Conservation (phyloP, 1,284 basidiomycete genomes). For the Pascua guehoae region DNA sequence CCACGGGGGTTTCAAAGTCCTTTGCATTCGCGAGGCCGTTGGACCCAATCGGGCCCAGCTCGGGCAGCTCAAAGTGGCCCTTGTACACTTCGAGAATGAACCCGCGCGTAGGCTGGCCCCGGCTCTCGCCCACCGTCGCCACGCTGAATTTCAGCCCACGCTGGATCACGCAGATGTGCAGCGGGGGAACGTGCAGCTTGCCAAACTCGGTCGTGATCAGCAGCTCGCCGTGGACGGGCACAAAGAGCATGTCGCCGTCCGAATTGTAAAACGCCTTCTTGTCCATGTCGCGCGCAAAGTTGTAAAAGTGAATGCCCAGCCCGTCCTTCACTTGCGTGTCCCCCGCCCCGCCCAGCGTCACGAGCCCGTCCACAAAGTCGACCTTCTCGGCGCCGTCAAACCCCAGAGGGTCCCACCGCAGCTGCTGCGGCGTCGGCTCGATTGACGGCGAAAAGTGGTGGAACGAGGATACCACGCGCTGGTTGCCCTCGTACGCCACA, state of each 20-base stretch:
- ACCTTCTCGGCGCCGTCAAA: conserved; percentile 48
- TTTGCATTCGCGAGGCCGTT: conserved; percentile 60
- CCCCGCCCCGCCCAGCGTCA: conserved; percentile 63
- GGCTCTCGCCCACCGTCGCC: neutral
- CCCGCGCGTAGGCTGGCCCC: conserved; percentile 25
- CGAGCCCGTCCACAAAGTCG: conserved; percentile 62
- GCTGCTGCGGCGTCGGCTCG: conserved; percentile 56
- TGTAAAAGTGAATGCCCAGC: conserved; percentile 62
- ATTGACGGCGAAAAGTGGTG: conserved; percentile 4
- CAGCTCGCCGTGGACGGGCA: conserved; percentile 63
- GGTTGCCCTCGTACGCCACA: conserved; percentile 10
- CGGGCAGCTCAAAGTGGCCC: conserved; percentile 62
- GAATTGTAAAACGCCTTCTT: conserved; percentile 63
- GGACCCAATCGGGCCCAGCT: conserved; percentile 63
- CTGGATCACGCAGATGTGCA: conserved; percentile 62
- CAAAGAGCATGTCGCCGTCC: conserved; percentile 65
- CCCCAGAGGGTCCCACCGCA: conserved; percentile 60
- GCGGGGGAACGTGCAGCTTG: conserved; percentile 62
- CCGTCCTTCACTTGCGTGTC: conserved; percentile 62
- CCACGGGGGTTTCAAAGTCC: conserved; percentile 63
- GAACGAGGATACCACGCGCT: conserved; percentile 7
- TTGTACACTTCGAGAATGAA: conserved; percentile 63
- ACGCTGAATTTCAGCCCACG: conserved; percentile 65
- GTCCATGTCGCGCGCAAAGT: conserved; percentile 61
- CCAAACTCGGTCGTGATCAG: conserved; percentile 69